Base-by-base conservation (phyloP, 106 monocot genomes). In the Dendrobium huoshanense region DNA sequence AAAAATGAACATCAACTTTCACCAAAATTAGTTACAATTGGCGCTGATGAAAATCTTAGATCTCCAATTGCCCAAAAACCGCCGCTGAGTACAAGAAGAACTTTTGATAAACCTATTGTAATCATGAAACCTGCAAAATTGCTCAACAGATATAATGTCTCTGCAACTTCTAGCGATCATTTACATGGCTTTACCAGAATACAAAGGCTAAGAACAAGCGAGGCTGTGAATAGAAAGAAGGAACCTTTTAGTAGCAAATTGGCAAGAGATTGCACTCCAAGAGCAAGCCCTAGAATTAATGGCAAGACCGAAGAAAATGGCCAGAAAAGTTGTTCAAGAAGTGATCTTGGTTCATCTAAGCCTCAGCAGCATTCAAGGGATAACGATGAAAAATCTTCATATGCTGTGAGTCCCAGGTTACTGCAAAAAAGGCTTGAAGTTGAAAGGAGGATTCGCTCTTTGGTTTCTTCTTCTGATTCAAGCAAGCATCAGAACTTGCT, bases 51-150 rank as follows among this genome's bases (percentile, higher is more conserved):
- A 72, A 78, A 67, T 79, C 44, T 7, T 9, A 15, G 54, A 80
- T 48, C 56, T 41, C 9, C 55, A 15, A 24, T 45, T 79, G 20
- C 13, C 9, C 44, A 13, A 3, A 80, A 79, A 18, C 75, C 67
- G 18, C 43, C 51, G 33, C 18, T 41, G 37, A 70, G 31, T 77
- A 73, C 40, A 70, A 54, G 65, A n/a, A 85, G 76, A 82, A 58
- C 79, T 68, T 80, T 78, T 47, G 89, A 93, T 29, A 85, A 91
- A 78, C 91, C 98, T 4, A 98, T 98, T 73, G 92, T 93, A 41
- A 89, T 93, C 11, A 91, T 93, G 88, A 95, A 90, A 76, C 91
- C 95, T 10, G 86, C 84, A 43, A 95, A 83, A 61, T 90, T 83
- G 73, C 22, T 85, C 27, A 79, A 54, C 70, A 84, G 29, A 87